These are phyloP conservation scores for Colletotrichum liaoningense DNA, from an alignment of 2,329 filamentous ascomycete species.

Conservation along the genomic window DNA sequence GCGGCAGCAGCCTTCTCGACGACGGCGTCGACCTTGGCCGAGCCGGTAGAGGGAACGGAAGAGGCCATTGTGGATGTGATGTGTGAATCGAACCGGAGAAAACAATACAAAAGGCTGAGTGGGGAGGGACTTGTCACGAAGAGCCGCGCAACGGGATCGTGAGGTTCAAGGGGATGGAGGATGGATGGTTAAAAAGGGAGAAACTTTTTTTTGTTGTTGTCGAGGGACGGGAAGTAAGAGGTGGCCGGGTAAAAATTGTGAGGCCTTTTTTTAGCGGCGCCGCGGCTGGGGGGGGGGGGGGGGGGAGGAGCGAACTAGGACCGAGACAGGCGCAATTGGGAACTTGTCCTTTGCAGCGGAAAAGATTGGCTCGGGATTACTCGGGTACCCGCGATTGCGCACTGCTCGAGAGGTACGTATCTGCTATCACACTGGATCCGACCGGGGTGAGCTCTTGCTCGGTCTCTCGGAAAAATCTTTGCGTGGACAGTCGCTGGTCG, in stretches of 20 bases:
- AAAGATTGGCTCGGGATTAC: slow-evolving; percentile 37
- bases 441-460: slow-evolving; percentile 5
- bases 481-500: neutral
- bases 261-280: slow-evolving; percentile 37
- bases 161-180: slow-evolving; percentile 12
- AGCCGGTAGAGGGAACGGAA: slow-evolving; percentile 49
- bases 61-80: slow-evolving; percentile 55
- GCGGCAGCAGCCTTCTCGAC: slow-evolving; percentile 54
- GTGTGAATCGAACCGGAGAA: slow-evolving; percentile 36
- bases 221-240: slow-evolving; percentile 6
- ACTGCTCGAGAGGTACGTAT: neutral
- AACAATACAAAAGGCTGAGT: slow-evolving; percentile 46
- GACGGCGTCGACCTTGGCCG: slow-evolving; percentile 58
- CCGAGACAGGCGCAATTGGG: slow-evolving; percentile 14
- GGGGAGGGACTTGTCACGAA: slow-evolving; percentile 43
- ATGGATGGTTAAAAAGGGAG: slow-evolving; percentile 6
- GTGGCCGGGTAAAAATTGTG: slow-evolving; percentile 31
- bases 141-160: slow-evolving; percentile 35
- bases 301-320: neutral
- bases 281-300: slow-evolving; percentile 25
- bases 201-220: slow-evolving; percentile 24
- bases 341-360: slow-evolving; percentile 33
- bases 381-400: slow-evolving; percentile 34
- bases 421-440: neutral
- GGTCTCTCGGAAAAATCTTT: slow-evolving; percentile 28